Percentiles rank a stretch among this genome's conserved stretches.
Conservation (phyloP, 495 filamentous ascomycete genomes). For the Paragyromitra xinjiangensis region DNA sequence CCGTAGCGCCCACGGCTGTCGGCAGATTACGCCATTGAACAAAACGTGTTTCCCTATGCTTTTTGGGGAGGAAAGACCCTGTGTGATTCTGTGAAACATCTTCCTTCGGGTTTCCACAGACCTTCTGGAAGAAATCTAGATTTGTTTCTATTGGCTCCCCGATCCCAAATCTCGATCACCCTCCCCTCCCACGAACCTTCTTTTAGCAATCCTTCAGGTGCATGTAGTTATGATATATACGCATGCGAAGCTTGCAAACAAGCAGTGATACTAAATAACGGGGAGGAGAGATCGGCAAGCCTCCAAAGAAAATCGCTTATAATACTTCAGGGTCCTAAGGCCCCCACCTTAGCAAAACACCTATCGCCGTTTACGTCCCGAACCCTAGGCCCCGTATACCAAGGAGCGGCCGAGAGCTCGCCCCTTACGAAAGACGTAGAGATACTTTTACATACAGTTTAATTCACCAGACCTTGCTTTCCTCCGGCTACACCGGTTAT, state of each 20-base stretch:
- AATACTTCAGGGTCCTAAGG: not conserved
- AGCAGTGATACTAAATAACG: not conserved
- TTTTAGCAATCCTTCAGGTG: no score
- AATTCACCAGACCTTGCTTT: not conserved
- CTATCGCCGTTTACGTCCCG: not conserved
- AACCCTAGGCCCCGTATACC: not conserved
- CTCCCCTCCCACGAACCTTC: not conserved
- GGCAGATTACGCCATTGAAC: constrained; percentile 46
- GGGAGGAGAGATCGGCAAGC: not conserved
- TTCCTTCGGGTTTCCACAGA: constrained; percentile 25
- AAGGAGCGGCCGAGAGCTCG: not conserved
- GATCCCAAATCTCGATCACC: constrained; percentile 1
- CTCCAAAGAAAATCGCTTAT: not conserved
- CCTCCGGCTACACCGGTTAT: constrained; percentile 2
- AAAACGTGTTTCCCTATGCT: constrained; percentile 18
- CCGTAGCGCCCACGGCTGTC: constrained; percentile 36
- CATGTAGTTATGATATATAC: not conserved
- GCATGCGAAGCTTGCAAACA: not conserved
- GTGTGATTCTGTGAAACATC: constrained; percentile 29
- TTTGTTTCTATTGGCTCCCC: constrained; percentile 11
- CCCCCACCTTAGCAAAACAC: not conserved
- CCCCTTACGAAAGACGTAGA: not conserved
- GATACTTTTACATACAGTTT: not conserved
- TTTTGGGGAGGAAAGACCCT: constrained; percentile 1
- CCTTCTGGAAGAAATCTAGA: constrained; percentile 36